Base-by-base conservation (phyloP, 805 yeast genomes). In the Ogataea ganodermae region DNA sequence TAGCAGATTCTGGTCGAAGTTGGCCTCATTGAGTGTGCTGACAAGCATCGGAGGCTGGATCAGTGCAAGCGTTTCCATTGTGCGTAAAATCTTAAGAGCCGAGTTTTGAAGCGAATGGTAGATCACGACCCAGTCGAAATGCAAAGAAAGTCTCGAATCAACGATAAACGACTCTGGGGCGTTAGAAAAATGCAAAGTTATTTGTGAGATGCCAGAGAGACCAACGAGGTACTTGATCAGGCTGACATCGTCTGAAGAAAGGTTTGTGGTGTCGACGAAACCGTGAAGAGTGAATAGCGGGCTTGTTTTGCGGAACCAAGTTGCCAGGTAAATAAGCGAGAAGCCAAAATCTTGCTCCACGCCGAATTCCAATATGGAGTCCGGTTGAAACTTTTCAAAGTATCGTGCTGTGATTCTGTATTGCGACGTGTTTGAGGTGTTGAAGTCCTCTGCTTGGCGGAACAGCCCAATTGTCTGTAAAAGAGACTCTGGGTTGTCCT, bases 261-360 rank as follows among this genome's bases (percentile, higher is more conserved):
- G 27, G 8, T 30, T 12, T 1, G 41, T 6, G 5, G 37, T 37
- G 28, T 53, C 45, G 22, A 58, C 49, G 12, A 53, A 6, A 0
- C 57, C 59, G 37, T 52, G 53, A 3, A 61, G 35, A 4, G 22
- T 48, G 42, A 59, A 53, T 12, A 35, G 31, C 5, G 49, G 35
- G 6, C 28, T 24, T 2, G 54, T 39, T 31, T 55, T 53, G 13
- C 21, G 37, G 43, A 57, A 58, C 23, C 42, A 14, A 22, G 42
- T 46, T 1, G 62, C 57, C 3, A 61, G 38, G 10, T 45, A 49
- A 3, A 61, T 48, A 40, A 58, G 31, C 3, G 62, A 53, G 26
- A 52, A 61, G 3, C 58, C 64, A 12, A 37, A 55, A 35, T 61
- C 66, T 14, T 32, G 36, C 24, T 57, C 60, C 3, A 51, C 51